Evolutionary conservation across 352 stramenopile genomes (phyloP).

Genomic region (Phytophthora meadii): DNA sequence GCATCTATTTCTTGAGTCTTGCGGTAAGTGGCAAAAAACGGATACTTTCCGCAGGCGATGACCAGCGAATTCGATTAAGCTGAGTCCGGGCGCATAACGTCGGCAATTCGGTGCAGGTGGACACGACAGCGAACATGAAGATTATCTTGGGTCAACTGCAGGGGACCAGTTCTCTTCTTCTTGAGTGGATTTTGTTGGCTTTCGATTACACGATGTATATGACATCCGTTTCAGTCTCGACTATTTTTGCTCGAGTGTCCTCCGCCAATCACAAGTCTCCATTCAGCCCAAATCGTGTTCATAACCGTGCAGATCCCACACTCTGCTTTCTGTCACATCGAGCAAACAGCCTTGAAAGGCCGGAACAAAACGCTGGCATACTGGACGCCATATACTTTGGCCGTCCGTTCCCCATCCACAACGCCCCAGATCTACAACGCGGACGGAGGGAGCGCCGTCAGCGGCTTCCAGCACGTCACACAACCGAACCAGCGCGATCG

Average conservation of each 20-base stretch:
- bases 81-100: constrained; percentile 5
- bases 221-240: constrained; percentile 17
- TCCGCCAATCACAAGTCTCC: constrained; percentile 17
- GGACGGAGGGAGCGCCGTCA: constrained; percentile 14
- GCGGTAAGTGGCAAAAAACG: not conserved
- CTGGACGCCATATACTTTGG: constrained; percentile 21
- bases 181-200: constrained; percentile 25
- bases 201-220: constrained; percentile 8
- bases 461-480: constrained; percentile 15
- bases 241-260: constrained; percentile 18
- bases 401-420: constrained; percentile 6
- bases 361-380: constrained; percentile 23
- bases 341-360: constrained; percentile 16
- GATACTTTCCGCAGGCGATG: constrained; percentile 1
- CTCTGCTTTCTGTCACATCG: constrained; percentile 25
- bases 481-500: constrained; percentile 28
- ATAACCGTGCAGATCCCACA: constrained; percentile 9
- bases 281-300: not conserved
- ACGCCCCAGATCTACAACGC: constrained; percentile 25
- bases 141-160: constrained; percentile 2
- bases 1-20: too few species aligned
- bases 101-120: constrained; percentile 10
- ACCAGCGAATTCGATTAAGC: constrained; percentile 25
- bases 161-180: too few species aligned
- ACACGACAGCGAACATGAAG: constrained; percentile 4